Evolutionary conservation across 2,329 filamentous ascomycete genomes (phyloP).

Genomic region (Fonsecaea monophora): DNA sequence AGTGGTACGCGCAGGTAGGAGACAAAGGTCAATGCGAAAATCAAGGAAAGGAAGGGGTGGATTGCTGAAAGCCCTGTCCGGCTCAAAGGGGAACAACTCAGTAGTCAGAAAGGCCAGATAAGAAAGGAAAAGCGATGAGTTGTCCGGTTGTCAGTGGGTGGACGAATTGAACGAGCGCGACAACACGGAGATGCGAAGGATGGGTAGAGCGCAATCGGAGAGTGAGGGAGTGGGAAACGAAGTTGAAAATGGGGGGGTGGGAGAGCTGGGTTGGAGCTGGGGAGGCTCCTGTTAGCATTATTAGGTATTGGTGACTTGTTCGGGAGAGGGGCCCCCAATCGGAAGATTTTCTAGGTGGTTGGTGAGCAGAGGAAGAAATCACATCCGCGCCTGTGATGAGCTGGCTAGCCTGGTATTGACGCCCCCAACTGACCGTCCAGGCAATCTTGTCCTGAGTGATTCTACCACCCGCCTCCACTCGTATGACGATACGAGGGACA

Average conservation of each 20-base stretch:
- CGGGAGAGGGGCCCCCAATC: not conserved
- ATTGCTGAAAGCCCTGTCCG: not conserved
- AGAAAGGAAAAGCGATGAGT: conserved; percentile 18
- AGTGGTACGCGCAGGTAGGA: not conserved
- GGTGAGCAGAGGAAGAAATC: not conserved
- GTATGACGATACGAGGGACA: not conserved
- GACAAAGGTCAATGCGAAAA: conserved; percentile 5
- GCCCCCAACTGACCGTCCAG: not conserved
- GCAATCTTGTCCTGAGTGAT: not conserved
- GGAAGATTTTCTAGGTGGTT: conserved; percentile 12
- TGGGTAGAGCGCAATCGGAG: conserved; percentile 23
- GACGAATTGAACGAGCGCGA: conserved; percentile 25
- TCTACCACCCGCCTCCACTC: not conserved
- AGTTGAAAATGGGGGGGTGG: conserved; percentile 4
- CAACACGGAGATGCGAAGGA: conserved; percentile 26
- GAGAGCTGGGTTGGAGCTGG: conserved; percentile 9
- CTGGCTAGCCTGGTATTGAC: not conserved
- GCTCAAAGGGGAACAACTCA: conserved; percentile 4
- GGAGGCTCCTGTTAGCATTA: not conserved
- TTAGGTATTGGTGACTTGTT: not conserved
- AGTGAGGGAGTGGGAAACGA: conserved; percentile 14
- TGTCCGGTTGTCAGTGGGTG: conserved; percentile 21
- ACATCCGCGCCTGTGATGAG: not conserved
- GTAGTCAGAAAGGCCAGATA: conserved; percentile 4
- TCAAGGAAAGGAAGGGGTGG: not conserved